Evolutionary conservation across 345 rosid genomes (phyloP).

Genomic region (Eucalyptus marginata): DNA sequence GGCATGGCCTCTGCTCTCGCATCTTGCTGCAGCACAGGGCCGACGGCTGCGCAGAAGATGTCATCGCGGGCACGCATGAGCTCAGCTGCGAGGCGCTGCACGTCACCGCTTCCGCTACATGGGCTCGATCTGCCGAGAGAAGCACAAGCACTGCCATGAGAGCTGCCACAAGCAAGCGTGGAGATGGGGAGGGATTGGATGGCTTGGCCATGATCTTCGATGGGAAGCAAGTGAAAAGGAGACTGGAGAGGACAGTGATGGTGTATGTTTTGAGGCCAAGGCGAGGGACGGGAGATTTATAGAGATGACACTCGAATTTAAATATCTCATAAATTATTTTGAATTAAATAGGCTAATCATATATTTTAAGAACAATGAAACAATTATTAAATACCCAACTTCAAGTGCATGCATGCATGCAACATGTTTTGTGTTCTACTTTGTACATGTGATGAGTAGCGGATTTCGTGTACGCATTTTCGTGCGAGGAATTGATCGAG

Average conservation of each 20-base stretch:
- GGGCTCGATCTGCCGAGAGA: background rate
- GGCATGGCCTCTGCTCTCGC: conserved; percentile 51
- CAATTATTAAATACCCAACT: background rate
- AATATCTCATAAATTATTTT: background rate
- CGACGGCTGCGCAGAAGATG: conserved; percentile 22
- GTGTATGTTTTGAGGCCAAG: background rate
- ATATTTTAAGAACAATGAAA: background rate
- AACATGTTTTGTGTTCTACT: background rate
- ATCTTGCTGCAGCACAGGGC: conserved; percentile 38
- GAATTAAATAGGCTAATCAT: background rate
- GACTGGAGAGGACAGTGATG: background rate
- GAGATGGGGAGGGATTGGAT: background rate
- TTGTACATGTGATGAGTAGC: background rate
- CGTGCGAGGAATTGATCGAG: background rate
- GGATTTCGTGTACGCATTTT: background rate
- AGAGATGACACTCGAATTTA: background rate
- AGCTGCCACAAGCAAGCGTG: background rate
- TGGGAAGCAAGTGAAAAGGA: background rate
- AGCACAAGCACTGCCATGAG: background rate
- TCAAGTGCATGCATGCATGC: background rate
- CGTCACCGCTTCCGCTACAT: conserved; percentile 24
- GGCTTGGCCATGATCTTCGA: background rate
- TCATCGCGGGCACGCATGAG: conserved; percentile 32
- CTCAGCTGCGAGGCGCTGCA: conserved; percentile 43
- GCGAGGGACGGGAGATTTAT: background rate